Base-by-base conservation (phyloP, 305 asterid species). In the Fraxinus albicans region DNA sequence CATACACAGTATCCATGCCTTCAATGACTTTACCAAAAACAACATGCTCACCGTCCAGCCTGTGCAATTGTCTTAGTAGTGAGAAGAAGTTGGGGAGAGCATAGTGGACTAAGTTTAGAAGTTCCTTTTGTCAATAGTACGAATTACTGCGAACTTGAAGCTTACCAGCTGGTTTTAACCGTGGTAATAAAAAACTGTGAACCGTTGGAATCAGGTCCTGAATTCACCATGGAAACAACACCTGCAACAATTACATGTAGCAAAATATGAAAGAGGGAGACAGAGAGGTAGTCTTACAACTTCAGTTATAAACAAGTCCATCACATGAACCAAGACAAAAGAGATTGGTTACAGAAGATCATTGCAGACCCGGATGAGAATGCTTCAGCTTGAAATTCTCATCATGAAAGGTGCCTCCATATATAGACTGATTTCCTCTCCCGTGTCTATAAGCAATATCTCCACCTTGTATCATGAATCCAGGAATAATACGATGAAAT, bases 11-110 rank as follows among this genome's bases (percentile, higher is more conserved):
- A 76, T 95, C 99, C 99, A 95, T 95, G 77, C 99, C 99, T 47
- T 94, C 98, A 3, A 95, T 89, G 17, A 95, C 98, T 89, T 89
- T 90, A 58, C 98, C 98, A 3, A 94, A 93, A 36, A 90, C 98
- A 69, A 95, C 98, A 80, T 94, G 97, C 91, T 93, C 99, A 13
- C 97, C 94, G 5, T 96, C 98, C 94, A 96, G 88, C 99, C 99
- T 95, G 93, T 23, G 63, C 38, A 75, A 10, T 76, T 76, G 33
- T 13, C 12, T 47, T 47, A 47, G 58, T 47, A 47, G 58, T 47
- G 58, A 47, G 65, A n/a, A 53, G 23, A 53, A n/a, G 25, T 17
- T 80, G 73, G 27, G 33, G 63, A 82, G 55, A 36, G 21, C 67
- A 67, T 47, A 29, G 29, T 29, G 13, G 10, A 13, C 19, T 47